Evolutionary conservation across 2,329 filamentous ascomycete genomes (phyloP).

Genomic region (Acrocalymma vagum): DNA sequence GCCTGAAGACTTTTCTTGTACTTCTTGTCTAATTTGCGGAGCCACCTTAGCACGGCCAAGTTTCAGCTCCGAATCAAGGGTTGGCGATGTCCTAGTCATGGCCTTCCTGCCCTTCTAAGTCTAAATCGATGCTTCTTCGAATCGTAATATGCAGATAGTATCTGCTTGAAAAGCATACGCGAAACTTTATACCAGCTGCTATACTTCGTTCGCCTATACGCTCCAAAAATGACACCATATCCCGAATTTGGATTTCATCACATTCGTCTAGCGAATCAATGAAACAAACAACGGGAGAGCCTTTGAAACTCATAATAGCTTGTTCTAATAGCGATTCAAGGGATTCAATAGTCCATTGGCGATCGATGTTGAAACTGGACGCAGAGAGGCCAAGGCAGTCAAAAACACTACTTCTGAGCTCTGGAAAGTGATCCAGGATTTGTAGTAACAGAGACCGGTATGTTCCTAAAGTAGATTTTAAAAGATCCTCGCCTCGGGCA

Average conservation of each 20-base stretch:
- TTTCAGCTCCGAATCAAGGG: conserved; percentile 16
- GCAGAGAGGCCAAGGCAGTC: too few species aligned
- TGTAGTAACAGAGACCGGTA: conserved; percentile 23
- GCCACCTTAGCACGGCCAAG: conserved; percentile 15
- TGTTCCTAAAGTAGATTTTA: conserved; percentile 15
- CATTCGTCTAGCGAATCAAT: conserved; percentile 59
- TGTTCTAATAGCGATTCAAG: too few species aligned
- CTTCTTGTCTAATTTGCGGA: conserved; percentile 26
- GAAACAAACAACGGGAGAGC: too few species aligned
- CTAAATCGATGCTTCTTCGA: conserved; percentile 25
- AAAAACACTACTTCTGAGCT: too few species aligned
- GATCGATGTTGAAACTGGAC: too few species aligned
- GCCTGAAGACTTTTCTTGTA: conserved; percentile 42
- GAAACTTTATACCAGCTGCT: conserved; percentile 17
- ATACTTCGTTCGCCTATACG: conserved; percentile 36
- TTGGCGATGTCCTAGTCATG: conserved; percentile 43
- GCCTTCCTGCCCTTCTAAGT: conserved; percentile 42
- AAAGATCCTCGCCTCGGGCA: conserved; percentile 11
- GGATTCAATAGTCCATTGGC: too few species aligned
- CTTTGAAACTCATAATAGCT: too few species aligned
- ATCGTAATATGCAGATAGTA: conserved; percentile 56
- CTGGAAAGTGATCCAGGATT: conserved; percentile 6
- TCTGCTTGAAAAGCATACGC: conserved; percentile 56
- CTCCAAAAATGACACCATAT: conserved; percentile 55
- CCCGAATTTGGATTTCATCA: conserved; percentile 47